A percentile compares a stretch with the other conserved stretches of the same genome.
phyloP scores from a whole-genome alignment of 306 rosid genomes.

The Senna tora region DNA sequence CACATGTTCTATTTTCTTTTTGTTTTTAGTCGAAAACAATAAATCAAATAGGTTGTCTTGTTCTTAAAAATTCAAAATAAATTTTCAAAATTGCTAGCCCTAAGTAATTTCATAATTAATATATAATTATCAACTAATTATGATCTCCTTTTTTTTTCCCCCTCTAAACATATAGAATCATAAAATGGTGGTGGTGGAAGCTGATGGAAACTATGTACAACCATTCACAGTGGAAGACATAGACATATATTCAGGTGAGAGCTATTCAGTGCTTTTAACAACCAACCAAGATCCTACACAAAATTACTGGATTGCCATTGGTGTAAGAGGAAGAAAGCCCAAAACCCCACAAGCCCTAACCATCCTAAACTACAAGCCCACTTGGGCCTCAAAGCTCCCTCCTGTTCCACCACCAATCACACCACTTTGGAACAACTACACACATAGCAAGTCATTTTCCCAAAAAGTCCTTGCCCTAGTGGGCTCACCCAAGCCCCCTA shows the following conservation, averaged over 20 bases:
- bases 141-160: not conserved
- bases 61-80: no score
- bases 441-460: constrained; percentile 50
- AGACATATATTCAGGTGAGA: constrained; percentile 77
- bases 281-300: constrained; percentile 57
- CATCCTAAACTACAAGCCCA: constrained; percentile 57
- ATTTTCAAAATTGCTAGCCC: no score
- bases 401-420: constrained; percentile 57
- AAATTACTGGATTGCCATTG: constrained; percentile 69
- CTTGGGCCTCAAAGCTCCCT: constrained; percentile 51
- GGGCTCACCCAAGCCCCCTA: constrained; percentile 57
- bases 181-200: constrained; percentile 71
- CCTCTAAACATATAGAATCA: constrained; percentile 49
- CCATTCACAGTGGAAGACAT: constrained; percentile 57
- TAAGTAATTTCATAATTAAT: no score
- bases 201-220: constrained; percentile 66
- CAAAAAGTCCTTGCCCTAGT: constrained; percentile 38
- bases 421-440: constrained; percentile 61
- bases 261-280: constrained; percentile 67
- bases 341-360: constrained; percentile 61
- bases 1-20: no score
- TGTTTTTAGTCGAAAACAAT: no score
- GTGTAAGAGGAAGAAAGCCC: constrained; percentile 66
- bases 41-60: no score
- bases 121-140: no score